These are phyloP conservation scores for Opeltia flavorubescens DNA, from an alignment of 495 filamentous ascomycete genomes.

Conservation along the genomic window DNA sequence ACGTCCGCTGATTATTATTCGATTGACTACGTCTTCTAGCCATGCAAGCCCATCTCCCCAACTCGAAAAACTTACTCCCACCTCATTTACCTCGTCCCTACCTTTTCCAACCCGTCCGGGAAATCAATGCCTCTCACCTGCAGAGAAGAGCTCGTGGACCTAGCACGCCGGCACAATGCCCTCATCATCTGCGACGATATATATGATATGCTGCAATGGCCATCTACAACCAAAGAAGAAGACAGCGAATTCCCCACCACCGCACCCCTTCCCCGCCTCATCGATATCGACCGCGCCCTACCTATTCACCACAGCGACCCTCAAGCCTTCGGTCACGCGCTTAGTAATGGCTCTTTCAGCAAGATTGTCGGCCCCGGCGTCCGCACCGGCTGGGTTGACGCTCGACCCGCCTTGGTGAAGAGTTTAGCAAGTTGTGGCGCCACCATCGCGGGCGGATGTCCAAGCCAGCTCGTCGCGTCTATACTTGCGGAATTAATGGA, in stretches of 20 bases:
- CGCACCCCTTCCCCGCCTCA: slow-evolving; percentile 50
- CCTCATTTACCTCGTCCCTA: slow-evolving; percentile 72
- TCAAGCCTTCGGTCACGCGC: slow-evolving; percentile 59
- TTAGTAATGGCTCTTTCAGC: slow-evolving; percentile 73
- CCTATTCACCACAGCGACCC: slow-evolving; percentile 29
- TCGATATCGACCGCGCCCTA: slow-evolving; percentile 58
- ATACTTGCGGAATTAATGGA: slow-evolving; percentile 46
- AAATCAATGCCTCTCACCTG: slow-evolving; percentile 53
- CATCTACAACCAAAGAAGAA: slow-evolving; percentile 11
- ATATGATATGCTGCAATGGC: slow-evolving; percentile 78
- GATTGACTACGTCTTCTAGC: slow-evolving; percentile 11
- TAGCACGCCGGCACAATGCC: slow-evolving; percentile 62
- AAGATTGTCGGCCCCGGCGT: slow-evolving; percentile 73
- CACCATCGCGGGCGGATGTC: slow-evolving; percentile 57
- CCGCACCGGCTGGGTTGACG: slow-evolving; percentile 59
- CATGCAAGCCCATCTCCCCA: slow-evolving; percentile 26
- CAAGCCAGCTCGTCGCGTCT: slow-evolving; percentile 55
- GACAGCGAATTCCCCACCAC: slow-evolving; percentile 12
- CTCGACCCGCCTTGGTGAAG: background rate
- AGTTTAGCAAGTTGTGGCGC: slow-evolving; percentile 28
- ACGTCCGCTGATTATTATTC: too few relatives aligned
- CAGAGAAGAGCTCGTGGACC: slow-evolving; percentile 43
- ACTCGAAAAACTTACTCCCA: slow-evolving; percentile 63
- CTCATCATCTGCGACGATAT: slow-evolving; percentile 79
- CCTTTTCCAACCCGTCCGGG: slow-evolving; percentile 68